phyloP scores from a whole-genome alignment of 2,329 filamentous ascomycete species.

The Calycina marina region DNA sequence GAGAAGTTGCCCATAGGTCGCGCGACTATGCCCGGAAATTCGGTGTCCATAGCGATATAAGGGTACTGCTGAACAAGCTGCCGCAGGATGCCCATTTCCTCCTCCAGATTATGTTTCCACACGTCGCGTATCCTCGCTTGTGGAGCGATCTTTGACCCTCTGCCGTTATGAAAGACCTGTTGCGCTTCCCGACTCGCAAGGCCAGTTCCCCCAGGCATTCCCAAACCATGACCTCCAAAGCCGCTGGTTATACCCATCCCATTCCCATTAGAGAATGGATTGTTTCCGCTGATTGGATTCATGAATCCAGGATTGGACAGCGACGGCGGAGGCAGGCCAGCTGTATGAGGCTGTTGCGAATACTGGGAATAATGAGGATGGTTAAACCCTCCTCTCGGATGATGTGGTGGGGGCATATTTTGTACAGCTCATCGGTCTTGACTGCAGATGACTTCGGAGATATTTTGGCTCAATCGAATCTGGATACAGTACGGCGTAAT shows the following conservation, averaged over 20 bases:
- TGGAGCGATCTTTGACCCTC: constrained; percentile 38
- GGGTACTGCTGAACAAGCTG: constrained; percentile 80
- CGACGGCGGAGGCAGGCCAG: constrained; percentile 33
- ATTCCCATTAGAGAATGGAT: constrained; percentile 43
- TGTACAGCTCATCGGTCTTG: too few species aligned
- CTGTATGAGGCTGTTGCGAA: constrained; percentile 29
- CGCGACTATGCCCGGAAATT: constrained; percentile 95
- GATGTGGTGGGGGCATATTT: constrained; percentile 24
- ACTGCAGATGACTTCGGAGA: too few species aligned
- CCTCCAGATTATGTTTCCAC: constrained; percentile 80
- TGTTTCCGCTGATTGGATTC: constrained; percentile 51
- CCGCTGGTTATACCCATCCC: constrained; percentile 41
- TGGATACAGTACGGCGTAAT: too few species aligned
- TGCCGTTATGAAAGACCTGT: constrained; percentile 67
- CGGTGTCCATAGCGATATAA: constrained; percentile 97
- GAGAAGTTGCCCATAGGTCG: constrained; percentile 89
- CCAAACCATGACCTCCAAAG: constrained; percentile 38
- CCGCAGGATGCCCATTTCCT: constrained; percentile 78
- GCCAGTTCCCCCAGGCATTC: constrained; percentile 43
- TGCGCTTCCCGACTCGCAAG: constrained; percentile 77
- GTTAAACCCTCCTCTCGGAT: too few species aligned
- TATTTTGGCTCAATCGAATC: too few species aligned
- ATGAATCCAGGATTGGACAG: constrained; percentile 57
- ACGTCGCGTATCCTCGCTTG: constrained; percentile 87
- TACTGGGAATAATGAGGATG: constrained; percentile 29